Base-by-base conservation (phyloP, 352 stramenopile species). In the Phytophthora litchii region DNA sequence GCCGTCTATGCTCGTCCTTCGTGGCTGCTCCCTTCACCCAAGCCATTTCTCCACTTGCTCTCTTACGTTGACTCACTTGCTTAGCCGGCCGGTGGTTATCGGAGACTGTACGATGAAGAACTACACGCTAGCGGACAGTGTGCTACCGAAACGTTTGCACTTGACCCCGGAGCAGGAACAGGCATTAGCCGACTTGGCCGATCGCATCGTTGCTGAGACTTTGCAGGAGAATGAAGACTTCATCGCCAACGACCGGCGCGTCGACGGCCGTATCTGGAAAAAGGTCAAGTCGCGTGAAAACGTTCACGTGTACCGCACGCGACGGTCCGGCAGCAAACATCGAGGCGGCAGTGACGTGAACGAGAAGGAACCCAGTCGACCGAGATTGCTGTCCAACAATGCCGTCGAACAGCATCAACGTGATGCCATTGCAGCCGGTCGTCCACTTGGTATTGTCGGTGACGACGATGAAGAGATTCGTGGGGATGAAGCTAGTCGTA, bases 141-240 rank as follows among this genome's bases (percentile, higher is more conserved):
- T 16, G 14, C 42, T 62, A 37, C 62, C 62, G 13, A 66, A 62
- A 32, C 55, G 37, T 0, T 45, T 70, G 20, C 13, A 52, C 14
- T 52, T 70, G 11, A 60, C 60, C 1, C 40, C 48, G 16, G 62
- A 66, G 16, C 60, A 83, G 27, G 63, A 87, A 47, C 66, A 72
- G 9, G 64, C 70, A 36, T 52, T 89, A 32, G 69, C 69, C 20
- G 67, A 83, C 53, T 41, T 81, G 47, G 72, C 76, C 37, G 76
- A 86, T 32, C 72, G 66, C 36, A 73, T 89, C 53, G 70, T 89
- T 43, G 74, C 73, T 32, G 79, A 83, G 57, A 83, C 76, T 17
- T 63, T 89, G 45, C 68, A 80, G 11, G 70, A 63, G 12, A 81
- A 83, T 47, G 79, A 83, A 29, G 66, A 65, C 45, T 86, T 81